Evolutionary conservation across 768 basidiomycete species (phyloP).

Genomic region (Tulasnella sp.): DNA sequence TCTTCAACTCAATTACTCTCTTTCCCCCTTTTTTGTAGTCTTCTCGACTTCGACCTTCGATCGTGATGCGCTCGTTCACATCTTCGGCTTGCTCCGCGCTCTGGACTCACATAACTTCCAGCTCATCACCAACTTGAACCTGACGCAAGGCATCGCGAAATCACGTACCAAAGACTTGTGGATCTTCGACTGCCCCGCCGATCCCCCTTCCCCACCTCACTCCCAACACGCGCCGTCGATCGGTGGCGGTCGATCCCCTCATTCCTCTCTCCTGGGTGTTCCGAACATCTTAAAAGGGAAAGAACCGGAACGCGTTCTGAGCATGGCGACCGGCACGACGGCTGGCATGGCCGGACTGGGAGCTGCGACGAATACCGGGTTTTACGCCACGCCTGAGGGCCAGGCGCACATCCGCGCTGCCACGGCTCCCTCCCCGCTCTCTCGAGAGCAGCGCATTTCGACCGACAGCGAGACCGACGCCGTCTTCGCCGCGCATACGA

Average conservation of each 20-base stretch:
- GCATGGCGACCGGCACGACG: background rate
- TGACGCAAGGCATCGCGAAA: constrained; percentile 27
- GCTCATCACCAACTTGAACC: constrained; percentile 29
- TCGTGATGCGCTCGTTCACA: constrained; percentile 28
- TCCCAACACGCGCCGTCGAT: constrained; percentile 12
- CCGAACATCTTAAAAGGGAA: background rate
- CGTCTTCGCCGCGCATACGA: background rate
- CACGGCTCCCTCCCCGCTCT: constrained; percentile 5
- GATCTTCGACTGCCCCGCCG: constrained; percentile 31
- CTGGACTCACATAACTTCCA: constrained; percentile 21
- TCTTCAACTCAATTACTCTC: background rate
- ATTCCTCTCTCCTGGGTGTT: background rate
- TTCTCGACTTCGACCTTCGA: constrained; percentile 30
- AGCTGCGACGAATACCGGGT: background rate
- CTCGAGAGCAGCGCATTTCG: background rate
- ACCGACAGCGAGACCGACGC: background rate
- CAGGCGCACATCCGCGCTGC: constrained; percentile 18
- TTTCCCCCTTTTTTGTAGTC: background rate
- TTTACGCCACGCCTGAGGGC: constrained; percentile 5
- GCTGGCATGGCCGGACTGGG: constrained; percentile 17
- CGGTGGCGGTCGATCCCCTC: background rate
- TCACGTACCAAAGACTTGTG: constrained; percentile 30
- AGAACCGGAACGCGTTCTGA: background rate
- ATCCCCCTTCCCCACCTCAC: constrained; percentile 17
- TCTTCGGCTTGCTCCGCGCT: constrained; percentile 22